Conservation (phyloP, 164 flowering plant species). For the Macadamia integrifolia region DNA sequence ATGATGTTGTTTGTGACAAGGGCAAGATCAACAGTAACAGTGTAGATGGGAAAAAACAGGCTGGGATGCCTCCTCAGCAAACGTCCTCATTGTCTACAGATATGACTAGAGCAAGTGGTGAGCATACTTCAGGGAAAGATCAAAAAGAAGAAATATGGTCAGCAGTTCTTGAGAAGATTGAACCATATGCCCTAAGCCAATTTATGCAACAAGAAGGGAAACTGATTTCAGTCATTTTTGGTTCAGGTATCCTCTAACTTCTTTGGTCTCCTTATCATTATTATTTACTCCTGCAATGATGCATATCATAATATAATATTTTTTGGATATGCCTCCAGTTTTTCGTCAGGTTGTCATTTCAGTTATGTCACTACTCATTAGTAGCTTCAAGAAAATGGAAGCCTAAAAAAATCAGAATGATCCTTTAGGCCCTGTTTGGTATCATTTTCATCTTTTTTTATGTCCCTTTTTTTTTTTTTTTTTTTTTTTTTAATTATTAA, state of each 20-base stretch:
- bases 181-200: constrained; percentile 35
- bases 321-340: no score
- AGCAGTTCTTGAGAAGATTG: constrained; percentile 49
- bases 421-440: no score
- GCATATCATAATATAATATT: neutral
- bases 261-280: neutral
- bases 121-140: constrained; percentile 20
- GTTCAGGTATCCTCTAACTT: constrained; percentile 45
- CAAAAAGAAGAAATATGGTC: constrained; percentile 56
- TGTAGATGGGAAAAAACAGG: constrained; percentile 20
- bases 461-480: no score
- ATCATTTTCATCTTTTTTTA: no score
- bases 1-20: constrained; percentile 11
- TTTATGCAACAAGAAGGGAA: constrained; percentile 61
- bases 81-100: constrained; percentile 16
- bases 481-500: no score
- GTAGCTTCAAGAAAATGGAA: no score
- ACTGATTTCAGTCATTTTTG: constrained; percentile 52
- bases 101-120: constrained; percentile 14
- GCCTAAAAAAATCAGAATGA: no score
- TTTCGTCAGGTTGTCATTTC: no score
- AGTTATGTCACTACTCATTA: no score
- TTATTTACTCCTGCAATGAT: neutral
- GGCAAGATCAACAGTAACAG: constrained; percentile 17
- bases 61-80: constrained; percentile 21